Evolutionary conservation across 1,284 basidiomycete species (phyloP), one percentile per base, ranked within the genome.

Genomic region (Trametes versicolor): DNA sequence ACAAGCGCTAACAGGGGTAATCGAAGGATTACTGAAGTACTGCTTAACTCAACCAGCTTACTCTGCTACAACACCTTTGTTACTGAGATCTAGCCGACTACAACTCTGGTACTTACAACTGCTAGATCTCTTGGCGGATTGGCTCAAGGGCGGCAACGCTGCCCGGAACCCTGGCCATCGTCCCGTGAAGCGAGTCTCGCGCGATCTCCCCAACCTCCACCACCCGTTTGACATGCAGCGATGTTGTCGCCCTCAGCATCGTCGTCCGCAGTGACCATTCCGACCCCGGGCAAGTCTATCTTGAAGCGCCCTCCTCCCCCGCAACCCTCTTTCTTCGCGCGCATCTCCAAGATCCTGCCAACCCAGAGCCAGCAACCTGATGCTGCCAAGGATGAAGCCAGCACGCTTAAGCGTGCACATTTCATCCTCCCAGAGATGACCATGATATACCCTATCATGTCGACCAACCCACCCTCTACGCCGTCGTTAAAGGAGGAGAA

Each of bases 361-460:
- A 83, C 80, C 4, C 84, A 83, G 69, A 71, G 56, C 50, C 57
- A 66, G 29, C 64, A 76, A 21, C 63, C 73, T 23, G 63, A 70
- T 54, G 68, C 74, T 10, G 62, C 74, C n/a, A 80, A 79, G 37
- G 81, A 82, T 72, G 71, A 80, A 58, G 63, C 63, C 36, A 84
- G 81, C 71, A 87, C 93, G 7, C 83, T 96, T 65, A 95, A 93
- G 75, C 82, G 93, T 58, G 94, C 93, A 0, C 93, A 96, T 71
- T 96, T 95, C 74, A 92, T 95, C 68, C 81, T 96, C 2, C 93
- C 93, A 0, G 86, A 91, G 72, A 86, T 96, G 72, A 88, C 87
- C 37, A 94, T 90, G 27, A 88, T 95, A 29, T 97, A 96, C 75
- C 94, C 93, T 0, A 96, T 97, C 74, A 92, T 90, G 41, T 87